phyloP scores from a whole-genome alignment of 1,284 basidiomycete species.

The Caloboletus firmus region DNA sequence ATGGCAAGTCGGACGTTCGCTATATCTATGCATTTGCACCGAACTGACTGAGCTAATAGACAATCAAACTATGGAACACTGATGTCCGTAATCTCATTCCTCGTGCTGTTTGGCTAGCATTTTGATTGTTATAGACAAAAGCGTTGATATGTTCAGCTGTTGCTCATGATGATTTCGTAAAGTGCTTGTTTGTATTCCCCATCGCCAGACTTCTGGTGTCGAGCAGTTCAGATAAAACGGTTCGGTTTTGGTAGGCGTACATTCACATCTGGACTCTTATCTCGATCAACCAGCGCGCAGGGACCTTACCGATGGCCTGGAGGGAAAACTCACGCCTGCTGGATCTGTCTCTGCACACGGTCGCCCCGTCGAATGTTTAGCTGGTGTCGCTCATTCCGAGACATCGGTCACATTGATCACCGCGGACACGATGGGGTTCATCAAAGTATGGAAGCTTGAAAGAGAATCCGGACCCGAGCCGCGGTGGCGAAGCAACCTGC shows the following conservation, averaged over 20 bases:
- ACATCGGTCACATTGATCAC: slow-evolving; percentile 63
- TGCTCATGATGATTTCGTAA: slow-evolving; percentile 89
- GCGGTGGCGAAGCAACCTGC: slow-evolving; percentile 54
- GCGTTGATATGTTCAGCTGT: slow-evolving; percentile 63
- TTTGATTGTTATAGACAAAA: slow-evolving; percentile 56
- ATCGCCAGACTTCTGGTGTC: slow-evolving; percentile 71
- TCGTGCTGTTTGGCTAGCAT: background rate
- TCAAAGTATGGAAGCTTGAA: slow-evolving; percentile 72
- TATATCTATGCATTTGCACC: slow-evolving; percentile 1
- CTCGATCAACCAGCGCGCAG: slow-evolving; percentile 36
- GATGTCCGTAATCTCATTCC: slow-evolving; percentile 46
- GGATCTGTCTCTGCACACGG: slow-evolving; percentile 74
- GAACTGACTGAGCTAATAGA: slow-evolving; percentile 44
- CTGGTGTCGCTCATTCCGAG: slow-evolving; percentile 46
- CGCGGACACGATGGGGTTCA: slow-evolving; percentile 83
- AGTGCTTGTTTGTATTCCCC: slow-evolving; percentile 71
- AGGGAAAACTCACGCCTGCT: slow-evolving; percentile 48
- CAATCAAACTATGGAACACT: slow-evolving; percentile 81
- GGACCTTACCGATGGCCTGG: slow-evolving; percentile 53
- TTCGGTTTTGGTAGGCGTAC: slow-evolving; percentile 75
- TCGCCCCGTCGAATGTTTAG: slow-evolving; percentile 66
- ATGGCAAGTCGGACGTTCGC: slow-evolving; percentile 47
- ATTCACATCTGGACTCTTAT: background rate
- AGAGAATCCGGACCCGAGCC: slow-evolving; percentile 44
- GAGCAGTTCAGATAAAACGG: slow-evolving; percentile 87